Evolutionary conservation across 192 early-diverging fungal species (phyloP).

Genomic region (Hyaloraphidium curvatum): DNA sequence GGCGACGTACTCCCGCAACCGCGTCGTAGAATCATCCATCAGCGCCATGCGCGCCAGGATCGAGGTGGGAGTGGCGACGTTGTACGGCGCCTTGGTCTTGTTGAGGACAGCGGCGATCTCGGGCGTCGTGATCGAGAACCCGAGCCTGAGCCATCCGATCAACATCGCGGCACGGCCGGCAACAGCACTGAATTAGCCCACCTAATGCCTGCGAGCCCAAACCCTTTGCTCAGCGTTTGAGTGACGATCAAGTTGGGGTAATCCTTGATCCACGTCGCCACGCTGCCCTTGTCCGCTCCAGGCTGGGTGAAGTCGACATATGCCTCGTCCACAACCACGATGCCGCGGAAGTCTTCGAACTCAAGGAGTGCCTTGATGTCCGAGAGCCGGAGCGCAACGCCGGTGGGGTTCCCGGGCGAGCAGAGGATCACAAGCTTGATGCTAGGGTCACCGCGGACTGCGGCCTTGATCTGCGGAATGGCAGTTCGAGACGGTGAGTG

Average conservation of each 20-base stretch:
- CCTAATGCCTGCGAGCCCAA: conserved; percentile 85
- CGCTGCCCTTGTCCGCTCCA: conserved; percentile 35
- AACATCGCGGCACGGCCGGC: no score
- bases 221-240: conserved; percentile 97
- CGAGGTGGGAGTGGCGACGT: conserved; percentile 77
- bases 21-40: conserved; percentile 35
- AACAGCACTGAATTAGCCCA: not conserved
- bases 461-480: conserved; percentile 30
- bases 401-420: conserved; percentile 97
- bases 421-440: conserved; percentile 92
- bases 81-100: conserved; percentile 98
- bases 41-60: conserved; percentile 61
- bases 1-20: conserved; percentile 42
- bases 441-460: conserved; percentile 40
- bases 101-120: conserved; percentile 78
- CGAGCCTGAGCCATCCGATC: conserved; percentile 59
- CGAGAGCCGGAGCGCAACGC: conserved; percentile 48
- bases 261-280: conserved; percentile 50
- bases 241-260: conserved; percentile 91
- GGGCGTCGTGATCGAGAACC: conserved; percentile 60
- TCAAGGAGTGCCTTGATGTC: conserved; percentile 50
- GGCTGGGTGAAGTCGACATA: conserved; percentile 86
- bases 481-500: conserved; percentile 1
- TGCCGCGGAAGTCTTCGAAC: conserved; percentile 36
- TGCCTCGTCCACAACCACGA: conserved; percentile 97